phyloP scores from a whole-genome alignment of 441 rosid species.

The Geranium incanum region DNA sequence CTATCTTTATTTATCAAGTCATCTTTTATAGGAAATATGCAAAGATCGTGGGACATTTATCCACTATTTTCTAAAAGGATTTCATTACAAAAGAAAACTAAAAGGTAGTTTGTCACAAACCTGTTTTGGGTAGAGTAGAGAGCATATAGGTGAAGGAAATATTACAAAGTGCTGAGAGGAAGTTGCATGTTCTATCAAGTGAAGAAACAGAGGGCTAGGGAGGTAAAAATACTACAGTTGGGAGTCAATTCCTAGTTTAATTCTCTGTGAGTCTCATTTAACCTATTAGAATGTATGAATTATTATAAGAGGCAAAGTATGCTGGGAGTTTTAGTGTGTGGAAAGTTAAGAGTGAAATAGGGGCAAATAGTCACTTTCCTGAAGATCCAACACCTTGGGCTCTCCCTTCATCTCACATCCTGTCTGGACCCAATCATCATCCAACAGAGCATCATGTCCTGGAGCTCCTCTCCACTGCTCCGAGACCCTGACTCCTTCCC shows the following conservation, averaged over 20 bases:
- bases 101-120: no score
- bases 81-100: no score
- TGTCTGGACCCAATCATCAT: no score
- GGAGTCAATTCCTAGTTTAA: neutral
- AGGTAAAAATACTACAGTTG: neutral
- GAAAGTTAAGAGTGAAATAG: neutral
- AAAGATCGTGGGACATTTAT: no score
- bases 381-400: neutral
- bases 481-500: no score
- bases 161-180: neutral
- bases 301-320: neutral
- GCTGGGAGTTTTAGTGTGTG: neutral
- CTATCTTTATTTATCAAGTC: slow-evolving; percentile 8
- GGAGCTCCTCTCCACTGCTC: no score
- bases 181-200: slow-evolving; percentile 1
- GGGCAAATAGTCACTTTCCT: neutral
- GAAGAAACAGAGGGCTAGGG: neutral
- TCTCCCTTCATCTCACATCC: neutral
- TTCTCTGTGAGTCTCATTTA: neutral
- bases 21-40: neutral
- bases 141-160: no score
- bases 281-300: neutral
- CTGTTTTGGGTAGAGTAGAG: no score
- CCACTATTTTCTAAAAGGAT: no score
- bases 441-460: neutral